Conservation (phyloP, 495 filamentous ascomycete genomes). For the Aspergillus sclerotiicarbonarius region DNA sequence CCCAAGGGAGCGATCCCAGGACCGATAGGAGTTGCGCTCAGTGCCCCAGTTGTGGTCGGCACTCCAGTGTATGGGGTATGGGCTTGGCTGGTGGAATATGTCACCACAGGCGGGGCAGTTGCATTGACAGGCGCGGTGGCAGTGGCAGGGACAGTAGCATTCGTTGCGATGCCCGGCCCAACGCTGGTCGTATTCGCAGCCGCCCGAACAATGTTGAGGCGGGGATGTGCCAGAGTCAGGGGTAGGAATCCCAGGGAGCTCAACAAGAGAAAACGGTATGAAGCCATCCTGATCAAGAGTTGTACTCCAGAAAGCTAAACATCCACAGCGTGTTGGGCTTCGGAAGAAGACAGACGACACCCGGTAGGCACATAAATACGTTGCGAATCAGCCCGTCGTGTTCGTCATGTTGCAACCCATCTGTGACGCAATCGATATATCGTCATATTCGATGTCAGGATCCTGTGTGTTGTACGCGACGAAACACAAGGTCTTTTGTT, state of each 20-base stretch:
- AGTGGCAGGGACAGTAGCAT: not conserved
- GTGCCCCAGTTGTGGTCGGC: conserved; percentile 56
- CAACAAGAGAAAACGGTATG: not conserved
- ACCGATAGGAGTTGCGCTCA: conserved; percentile 49
- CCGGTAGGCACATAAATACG: not conserved
- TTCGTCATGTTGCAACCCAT: not conserved
- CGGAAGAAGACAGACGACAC: not conserved
- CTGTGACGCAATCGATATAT: conserved; percentile 3
- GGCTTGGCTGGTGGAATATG: not conserved
- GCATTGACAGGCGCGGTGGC: not conserved
- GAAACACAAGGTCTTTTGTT: not conserved
- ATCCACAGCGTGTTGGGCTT: not conserved
- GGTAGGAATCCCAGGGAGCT: not conserved
- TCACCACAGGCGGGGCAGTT: conserved; percentile 6
- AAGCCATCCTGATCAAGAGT: not conserved
- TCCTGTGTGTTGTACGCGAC: not conserved
- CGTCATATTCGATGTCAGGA: not conserved
- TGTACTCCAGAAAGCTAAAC: not conserved
- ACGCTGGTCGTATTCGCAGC: not conserved
- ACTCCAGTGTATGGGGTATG: conserved; percentile 60
- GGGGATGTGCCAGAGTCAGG: not conserved
- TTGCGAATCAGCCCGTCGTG: not conserved
- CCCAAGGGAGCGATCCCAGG: conserved; percentile 35
- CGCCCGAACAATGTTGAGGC: not conserved
- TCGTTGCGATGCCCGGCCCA: not conserved